Evolutionary conservation across 108 stramenopile species (phyloP).

Genomic region (Chaetoceros tenuissimus): DNA sequence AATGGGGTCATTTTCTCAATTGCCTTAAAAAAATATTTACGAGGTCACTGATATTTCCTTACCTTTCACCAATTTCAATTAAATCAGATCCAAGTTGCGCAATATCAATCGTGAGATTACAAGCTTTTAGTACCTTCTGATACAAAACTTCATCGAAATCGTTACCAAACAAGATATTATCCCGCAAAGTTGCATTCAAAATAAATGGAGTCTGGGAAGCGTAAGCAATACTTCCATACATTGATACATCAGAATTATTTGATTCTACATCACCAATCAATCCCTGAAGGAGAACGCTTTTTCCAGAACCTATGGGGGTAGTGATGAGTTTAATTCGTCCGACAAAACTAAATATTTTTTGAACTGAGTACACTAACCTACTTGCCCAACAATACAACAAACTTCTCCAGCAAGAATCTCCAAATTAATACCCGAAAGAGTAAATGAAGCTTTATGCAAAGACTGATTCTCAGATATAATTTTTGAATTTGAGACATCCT

Average conservation of each 20-base stretch:
- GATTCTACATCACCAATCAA: conserved; percentile 73
- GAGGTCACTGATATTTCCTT: conserved; percentile 10
- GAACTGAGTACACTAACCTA: background rate
- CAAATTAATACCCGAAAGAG: conserved; percentile 35
- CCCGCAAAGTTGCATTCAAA: conserved; percentile 84
- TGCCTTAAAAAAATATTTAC: background rate
- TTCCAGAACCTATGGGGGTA: conserved; percentile 84
- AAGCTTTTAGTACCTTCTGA: conserved; percentile 74
- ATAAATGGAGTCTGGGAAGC: conserved; percentile 91
- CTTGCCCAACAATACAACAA: conserved; percentile 38
- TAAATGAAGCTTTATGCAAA: conserved; percentile 21
- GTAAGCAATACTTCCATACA: conserved; percentile 70
- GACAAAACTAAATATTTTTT: conserved; percentile 9
- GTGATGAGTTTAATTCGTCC: conserved; percentile 46
- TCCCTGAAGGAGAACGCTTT: conserved; percentile 65
- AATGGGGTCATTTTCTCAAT: no score
- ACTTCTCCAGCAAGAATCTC: conserved; percentile 43
- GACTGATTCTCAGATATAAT: conserved; percentile 6
- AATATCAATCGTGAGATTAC: conserved; percentile 64
- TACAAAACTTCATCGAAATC: conserved; percentile 63
- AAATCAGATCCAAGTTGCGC: conserved; percentile 54
- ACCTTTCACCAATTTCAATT: conserved; percentile 72
- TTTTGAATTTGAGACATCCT: background rate
- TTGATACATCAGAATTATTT: conserved; percentile 8
- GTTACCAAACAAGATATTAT: conserved; percentile 93